A percentile compares a stretch with the other conserved stretches of the same genome.
These are phyloP conservation scores for Capsicum chinense DNA, from an alignment of 257 asterid genomes.

Conservation along the genomic window DNA sequence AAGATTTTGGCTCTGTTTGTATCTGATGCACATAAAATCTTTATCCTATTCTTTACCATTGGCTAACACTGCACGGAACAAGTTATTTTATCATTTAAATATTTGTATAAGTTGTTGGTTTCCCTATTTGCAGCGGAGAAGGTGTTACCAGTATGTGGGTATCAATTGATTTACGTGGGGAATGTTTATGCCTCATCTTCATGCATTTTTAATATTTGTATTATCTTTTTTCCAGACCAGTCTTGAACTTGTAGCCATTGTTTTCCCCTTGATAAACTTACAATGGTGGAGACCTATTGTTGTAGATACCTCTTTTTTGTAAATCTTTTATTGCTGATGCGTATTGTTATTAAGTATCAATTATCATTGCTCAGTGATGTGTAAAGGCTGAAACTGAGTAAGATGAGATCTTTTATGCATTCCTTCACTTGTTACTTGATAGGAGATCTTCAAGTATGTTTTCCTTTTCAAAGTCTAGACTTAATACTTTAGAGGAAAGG, in stretches of 20 bases:
- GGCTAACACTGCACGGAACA: neutral
- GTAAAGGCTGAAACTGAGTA: neutral
- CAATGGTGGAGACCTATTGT: neutral
- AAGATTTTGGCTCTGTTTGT: slow-evolving; percentile 9
- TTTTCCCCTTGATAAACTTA: neutral
- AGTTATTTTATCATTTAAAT: neutral
- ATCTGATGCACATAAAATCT: neutral
- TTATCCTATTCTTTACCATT: slow-evolving; percentile 8
- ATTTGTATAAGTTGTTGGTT: neutral
- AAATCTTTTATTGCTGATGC: neutral
- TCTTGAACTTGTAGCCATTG: slow-evolving; percentile 4
- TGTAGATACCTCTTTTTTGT: neutral
- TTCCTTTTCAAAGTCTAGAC: neutral
- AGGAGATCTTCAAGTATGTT: slow-evolving; percentile 11
- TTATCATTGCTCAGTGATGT: neutral
- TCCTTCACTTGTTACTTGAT: slow-evolving; percentile 2
- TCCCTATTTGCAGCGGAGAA: slow-evolving; percentile 1
- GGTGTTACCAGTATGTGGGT: slow-evolving; percentile 14
- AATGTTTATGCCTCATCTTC: neutral
- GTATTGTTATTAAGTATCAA: slow-evolving; percentile 4
- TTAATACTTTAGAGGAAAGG: slow-evolving; percentile 3
- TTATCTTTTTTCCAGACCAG: neutral
- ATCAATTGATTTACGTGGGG: neutral
- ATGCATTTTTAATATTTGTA: slow-evolving; percentile 6
- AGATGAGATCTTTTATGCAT: slow-evolving; percentile 22